Percentiles rank a stretch among this genome's conserved stretches.
Evolutionary conservation across 148 eudicot species (phyloP).

Genomic region (Simmondsia chinensis): DNA sequence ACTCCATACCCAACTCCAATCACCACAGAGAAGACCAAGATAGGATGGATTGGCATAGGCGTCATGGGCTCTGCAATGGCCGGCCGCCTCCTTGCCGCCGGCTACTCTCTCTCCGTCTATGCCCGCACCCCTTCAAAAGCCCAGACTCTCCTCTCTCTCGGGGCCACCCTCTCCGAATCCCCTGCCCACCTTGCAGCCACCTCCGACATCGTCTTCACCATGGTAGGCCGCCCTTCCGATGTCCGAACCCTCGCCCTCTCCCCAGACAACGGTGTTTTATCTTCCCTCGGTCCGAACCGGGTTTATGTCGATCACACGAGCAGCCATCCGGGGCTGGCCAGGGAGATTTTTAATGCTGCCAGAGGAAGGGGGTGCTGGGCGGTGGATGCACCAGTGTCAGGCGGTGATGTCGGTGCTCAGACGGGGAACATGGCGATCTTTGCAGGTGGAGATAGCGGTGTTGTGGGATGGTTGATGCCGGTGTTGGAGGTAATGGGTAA

Average conservation of each 20-base stretch:
- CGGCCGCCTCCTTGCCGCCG: conserved; percentile 56
- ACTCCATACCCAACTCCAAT: conserved; percentile 47
- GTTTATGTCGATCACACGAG: conserved; percentile 73
- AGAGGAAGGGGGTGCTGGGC: conserved; percentile 32
- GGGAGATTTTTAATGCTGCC: conserved; percentile 23
- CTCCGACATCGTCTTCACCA: conserved; percentile 63
- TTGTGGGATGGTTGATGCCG: conserved; percentile 56
- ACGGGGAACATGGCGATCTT: conserved; percentile 61
- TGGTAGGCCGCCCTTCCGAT: conserved; percentile 88
- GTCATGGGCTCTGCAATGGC: conserved; percentile 94
- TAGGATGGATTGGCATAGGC: conserved; percentile 88
- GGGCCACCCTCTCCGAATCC: conserved; percentile 47
- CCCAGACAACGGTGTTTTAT: conserved; percentile 21
- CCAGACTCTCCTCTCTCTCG: conserved; percentile 40
- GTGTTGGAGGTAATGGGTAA: conserved; percentile 53
- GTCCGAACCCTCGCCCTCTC: conserved; percentile 52
- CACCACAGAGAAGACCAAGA: conserved; percentile 31
- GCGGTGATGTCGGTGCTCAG: conserved; percentile 77
- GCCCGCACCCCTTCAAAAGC: conserved; percentile 72
- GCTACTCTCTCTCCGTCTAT: conserved; percentile 61
- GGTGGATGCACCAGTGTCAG: conserved; percentile 85
- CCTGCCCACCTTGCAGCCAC: conserved; percentile 32
- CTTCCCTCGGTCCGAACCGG: conserved; percentile 27
- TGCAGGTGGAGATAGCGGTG: conserved; percentile 50
- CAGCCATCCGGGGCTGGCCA: conserved; percentile 46